Conservation (phyloP, 2,329 filamentous ascomycete species). For the Scleromitrula shiraiana region DNA sequence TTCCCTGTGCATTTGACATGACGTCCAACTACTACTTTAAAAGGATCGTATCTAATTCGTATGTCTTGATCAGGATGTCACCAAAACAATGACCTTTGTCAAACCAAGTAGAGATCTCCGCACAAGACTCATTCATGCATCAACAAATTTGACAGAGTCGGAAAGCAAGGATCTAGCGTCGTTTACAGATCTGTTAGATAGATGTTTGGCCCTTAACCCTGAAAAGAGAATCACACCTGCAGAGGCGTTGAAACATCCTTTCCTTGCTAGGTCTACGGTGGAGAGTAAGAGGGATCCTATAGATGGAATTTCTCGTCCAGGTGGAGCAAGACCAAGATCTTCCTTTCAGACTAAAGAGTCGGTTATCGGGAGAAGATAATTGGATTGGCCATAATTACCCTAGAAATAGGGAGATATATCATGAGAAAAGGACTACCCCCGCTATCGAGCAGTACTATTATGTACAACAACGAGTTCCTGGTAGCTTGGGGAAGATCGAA, state of each 20-base stretch:
- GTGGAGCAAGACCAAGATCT: too few relatives aligned
- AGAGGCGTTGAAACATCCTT: constrained; percentile 83
- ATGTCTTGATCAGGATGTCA: constrained; percentile 44
- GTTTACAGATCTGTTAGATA: constrained; percentile 82
- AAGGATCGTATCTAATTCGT: background rate
- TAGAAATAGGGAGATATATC: too few relatives aligned
- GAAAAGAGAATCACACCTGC: constrained; percentile 83
- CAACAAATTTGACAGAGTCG: constrained; percentile 62
- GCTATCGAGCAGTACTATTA: too few relatives aligned
- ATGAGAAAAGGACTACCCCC: too few relatives aligned
- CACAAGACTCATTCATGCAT: constrained; percentile 66
- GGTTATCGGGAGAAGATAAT: too few relatives aligned
- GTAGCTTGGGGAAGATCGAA: too few relatives aligned
- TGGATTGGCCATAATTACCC: too few relatives aligned
- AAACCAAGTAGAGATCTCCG: constrained; percentile 79
- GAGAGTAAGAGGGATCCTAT: too few relatives aligned
- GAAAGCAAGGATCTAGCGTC: constrained; percentile 71
- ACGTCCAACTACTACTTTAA: background rate
- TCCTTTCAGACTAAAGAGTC: too few relatives aligned
- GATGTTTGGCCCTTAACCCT: constrained; percentile 81
- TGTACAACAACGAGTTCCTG: too few relatives aligned
- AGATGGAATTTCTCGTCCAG: too few relatives aligned
- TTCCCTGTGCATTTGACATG: constrained; percentile 5
- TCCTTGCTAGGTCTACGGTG: constrained; percentile 48
- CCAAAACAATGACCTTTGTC: constrained; percentile 58